Evolutionary conservation across 805 yeast genomes (phyloP).

Genomic region (Yamadazyma philogaea): DNA sequence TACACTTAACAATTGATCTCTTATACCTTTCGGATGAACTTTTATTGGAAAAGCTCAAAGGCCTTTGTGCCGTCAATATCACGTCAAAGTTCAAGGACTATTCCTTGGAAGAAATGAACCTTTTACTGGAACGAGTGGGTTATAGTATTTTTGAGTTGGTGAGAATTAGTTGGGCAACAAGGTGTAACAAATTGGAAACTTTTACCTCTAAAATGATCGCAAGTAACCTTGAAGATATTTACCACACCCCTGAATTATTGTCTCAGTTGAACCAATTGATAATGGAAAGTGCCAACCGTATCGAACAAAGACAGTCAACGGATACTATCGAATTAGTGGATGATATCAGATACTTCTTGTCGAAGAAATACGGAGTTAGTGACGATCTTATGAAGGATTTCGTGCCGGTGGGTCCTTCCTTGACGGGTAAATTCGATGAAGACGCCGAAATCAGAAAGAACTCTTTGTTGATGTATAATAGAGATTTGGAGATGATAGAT

Average conservation of each 20-base stretch:
- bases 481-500: constrained; percentile 30
- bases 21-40: constrained; percentile 58
- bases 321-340: constrained; percentile 80
- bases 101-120: constrained; percentile 18
- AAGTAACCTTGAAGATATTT: constrained; percentile 37
- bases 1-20: constrained; percentile 51
- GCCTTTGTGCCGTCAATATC: constrained; percentile 55
- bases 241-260: constrained; percentile 30
- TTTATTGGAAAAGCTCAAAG: constrained; percentile 59
- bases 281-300: constrained; percentile 52
- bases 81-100: constrained; percentile 27
- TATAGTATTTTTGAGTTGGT: constrained; percentile 54
- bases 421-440: constrained; percentile 10
- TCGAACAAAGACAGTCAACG: constrained; percentile 60
- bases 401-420: constrained; percentile 19
- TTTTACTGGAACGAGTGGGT: constrained; percentile 21
- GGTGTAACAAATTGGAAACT: constrained; percentile 62
- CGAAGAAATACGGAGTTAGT: constrained; percentile 33
- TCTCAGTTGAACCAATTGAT: constrained; percentile 19
- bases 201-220: constrained; percentile 61
- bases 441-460: constrained; percentile 12
- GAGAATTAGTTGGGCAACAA: constrained; percentile 64
- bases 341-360: constrained; percentile 66
- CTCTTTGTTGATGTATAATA: constrained; percentile 17
- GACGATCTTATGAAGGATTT: constrained; percentile 24